Conservation (phyloP, 495 filamentous ascomycete species). For the Lepraria neglecta region DNA sequence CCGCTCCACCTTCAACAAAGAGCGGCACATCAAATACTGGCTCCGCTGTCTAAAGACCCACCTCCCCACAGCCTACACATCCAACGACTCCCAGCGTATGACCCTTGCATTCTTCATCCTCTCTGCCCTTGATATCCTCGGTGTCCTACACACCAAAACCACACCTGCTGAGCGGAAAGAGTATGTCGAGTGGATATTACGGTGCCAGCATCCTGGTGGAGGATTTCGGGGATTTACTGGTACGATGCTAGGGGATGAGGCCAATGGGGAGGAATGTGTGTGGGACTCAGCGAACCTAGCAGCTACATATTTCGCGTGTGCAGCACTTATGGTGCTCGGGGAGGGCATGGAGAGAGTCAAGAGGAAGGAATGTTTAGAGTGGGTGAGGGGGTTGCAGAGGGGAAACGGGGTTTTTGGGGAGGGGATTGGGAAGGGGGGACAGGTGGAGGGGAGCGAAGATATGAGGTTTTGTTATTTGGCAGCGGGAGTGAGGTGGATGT, state of each 20-base stretch:
- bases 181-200: constrained; percentile 66
- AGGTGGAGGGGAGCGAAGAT: constrained; percentile 71
- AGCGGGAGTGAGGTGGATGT: constrained; percentile 71
- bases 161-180: constrained; percentile 52
- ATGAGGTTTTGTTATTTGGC: constrained; percentile 82
- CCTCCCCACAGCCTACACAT: constrained; percentile 73
- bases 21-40: constrained; percentile 86
- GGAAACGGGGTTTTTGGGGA: constrained; percentile 90
- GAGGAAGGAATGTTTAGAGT: constrained; percentile 58
- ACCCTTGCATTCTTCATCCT: constrained; percentile 83
- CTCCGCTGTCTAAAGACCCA: constrained; percentile 76
- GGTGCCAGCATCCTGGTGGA: constrained; percentile 65
- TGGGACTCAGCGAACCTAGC: constrained; percentile 81
- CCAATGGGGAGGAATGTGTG: constrained; percentile 37
- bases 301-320: constrained; percentile 81
- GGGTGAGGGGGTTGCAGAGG: constrained; percentile 73
- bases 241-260: constrained; percentile 47
- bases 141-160: constrained; percentile 49
- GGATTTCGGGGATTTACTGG: constrained; percentile 78
- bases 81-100: constrained; percentile 84
- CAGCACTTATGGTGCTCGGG: constrained; percentile 64
- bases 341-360: constrained; percentile 66
- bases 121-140: constrained; percentile 73
- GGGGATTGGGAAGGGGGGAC: constrained; percentile 52
- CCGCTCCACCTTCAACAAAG: constrained; percentile 51